phyloP scores from a whole-genome alignment of 1,139 yeast species.

The Nematodospora anomalae region DNA sequence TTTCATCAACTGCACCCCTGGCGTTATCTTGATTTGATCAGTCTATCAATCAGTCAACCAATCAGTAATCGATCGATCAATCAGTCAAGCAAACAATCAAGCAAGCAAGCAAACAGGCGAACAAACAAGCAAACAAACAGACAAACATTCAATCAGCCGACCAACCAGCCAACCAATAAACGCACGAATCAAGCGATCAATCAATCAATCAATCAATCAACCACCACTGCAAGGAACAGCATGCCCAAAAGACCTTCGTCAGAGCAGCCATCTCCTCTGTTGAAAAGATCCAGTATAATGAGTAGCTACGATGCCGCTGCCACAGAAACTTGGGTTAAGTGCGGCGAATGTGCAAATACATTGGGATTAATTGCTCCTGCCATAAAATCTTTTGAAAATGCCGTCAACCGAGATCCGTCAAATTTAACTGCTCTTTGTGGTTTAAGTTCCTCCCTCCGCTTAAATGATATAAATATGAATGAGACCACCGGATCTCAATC shows the following conservation, averaged over 20 bases:
- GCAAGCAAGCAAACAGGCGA: too few species aligned
- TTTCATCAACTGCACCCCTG: too few species aligned
- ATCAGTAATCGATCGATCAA: too few species aligned
- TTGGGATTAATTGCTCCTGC: conserved; percentile 44
- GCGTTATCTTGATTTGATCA: too few species aligned
- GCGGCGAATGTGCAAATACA: conserved; percentile 51
- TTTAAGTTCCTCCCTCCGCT: conserved; percentile 39
- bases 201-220: too few species aligned
- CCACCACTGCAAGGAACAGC: too few species aligned
- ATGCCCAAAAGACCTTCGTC: conserved; percentile 14
- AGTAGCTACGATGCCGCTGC: conserved; percentile 23
- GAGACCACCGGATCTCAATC: conserved; percentile 43
- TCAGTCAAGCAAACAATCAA: too few species aligned
- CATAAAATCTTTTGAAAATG: conserved; percentile 46
- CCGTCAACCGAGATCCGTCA: conserved; percentile 45
- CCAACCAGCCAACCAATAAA: too few species aligned
- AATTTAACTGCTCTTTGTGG: conserved; percentile 44
- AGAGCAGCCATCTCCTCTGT: conserved; percentile 6
- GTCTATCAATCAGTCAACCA: too few species aligned
- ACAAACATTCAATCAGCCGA: too few species aligned
- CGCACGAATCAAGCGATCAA: too few species aligned
- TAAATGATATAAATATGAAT: conserved; percentile 35
- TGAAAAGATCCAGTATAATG: conserved; percentile 7
- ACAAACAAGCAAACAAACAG: too few species aligned
- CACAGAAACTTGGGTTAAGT: conserved; percentile 49